phyloP scores from a whole-genome alignment of 805 yeast genomes.

The Yarrowia yakushimensis region DNA sequence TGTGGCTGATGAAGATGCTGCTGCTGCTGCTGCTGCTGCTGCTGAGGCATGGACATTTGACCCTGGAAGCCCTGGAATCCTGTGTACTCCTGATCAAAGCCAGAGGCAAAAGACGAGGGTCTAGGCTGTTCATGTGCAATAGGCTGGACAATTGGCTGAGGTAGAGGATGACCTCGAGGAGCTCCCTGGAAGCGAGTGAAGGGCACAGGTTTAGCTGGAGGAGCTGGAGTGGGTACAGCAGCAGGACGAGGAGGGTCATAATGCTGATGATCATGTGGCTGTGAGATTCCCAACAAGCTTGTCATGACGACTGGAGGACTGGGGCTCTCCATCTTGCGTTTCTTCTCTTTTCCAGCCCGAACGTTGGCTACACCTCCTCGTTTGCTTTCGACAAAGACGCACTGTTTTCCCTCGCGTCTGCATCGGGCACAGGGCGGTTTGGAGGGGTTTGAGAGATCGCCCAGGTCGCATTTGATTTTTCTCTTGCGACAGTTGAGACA shows the following conservation, averaged over 20 bases:
- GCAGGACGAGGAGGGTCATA: neutral
- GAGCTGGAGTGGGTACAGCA: neutral
- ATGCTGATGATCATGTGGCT: neutral
- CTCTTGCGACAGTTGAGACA: slow-evolving; percentile 81
- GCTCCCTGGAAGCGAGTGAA: neutral
- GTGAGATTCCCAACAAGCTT: neutral
- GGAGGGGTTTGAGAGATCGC: slow-evolving; percentile 64
- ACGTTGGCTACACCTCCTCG: slow-evolving; percentile 50
- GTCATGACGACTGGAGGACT: slow-evolving; percentile 11
- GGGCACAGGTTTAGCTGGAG: neutral
- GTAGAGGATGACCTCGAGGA: neutral
- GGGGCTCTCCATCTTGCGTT: neutral
- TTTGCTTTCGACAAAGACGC: slow-evolving; percentile 62
- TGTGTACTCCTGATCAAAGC: neutral
- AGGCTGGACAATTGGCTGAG: neutral
- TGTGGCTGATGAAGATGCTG: no score
- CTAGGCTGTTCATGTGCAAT: neutral
- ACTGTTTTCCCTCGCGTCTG: slow-evolving; percentile 73
- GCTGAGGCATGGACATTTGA: neutral
- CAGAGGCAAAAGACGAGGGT: neutral
- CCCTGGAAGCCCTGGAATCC: neutral
- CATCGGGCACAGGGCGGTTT: slow-evolving; percentile 87
- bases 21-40: neutral
- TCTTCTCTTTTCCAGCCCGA: slow-evolving; percentile 35
- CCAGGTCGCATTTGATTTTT: slow-evolving; percentile 83